Evolutionary conservation across 2,329 filamentous ascomycete species (phyloP).

Genomic region (Mycosphaerella sp.): DNA sequence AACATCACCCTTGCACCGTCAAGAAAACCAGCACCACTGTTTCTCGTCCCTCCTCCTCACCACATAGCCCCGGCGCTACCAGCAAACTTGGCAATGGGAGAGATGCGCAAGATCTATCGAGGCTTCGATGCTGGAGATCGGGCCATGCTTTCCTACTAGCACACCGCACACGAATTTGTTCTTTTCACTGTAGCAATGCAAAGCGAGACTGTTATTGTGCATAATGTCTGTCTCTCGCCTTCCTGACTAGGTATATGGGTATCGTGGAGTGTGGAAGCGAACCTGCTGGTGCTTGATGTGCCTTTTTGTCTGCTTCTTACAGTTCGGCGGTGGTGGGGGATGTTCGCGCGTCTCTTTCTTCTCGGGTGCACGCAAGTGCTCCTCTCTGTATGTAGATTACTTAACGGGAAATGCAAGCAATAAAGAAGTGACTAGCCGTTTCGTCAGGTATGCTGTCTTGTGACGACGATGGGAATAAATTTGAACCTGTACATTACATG

Average conservation of each 20-base stretch:
- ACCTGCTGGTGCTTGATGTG: not conserved
- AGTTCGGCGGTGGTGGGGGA: not conserved
- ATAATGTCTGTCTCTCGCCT: not conserved
- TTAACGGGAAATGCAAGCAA: slow-evolving; percentile 5
- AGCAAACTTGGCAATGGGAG: not conserved
- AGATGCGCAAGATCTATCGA: slow-evolving; percentile 1
- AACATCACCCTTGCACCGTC: not conserved
- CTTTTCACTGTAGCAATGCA: not conserved
- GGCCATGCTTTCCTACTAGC: slow-evolving; percentile 1
- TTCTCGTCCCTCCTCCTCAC: not conserved
- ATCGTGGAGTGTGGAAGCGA: not conserved
- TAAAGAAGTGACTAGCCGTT: not conserved
- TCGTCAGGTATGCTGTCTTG: not conserved
- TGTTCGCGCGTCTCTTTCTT: slow-evolving; percentile 2
- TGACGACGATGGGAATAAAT: not conserved
- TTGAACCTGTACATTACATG: too few relatives aligned
- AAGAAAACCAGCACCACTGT: not conserved
- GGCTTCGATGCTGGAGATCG: not conserved
- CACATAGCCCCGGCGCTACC: not conserved
- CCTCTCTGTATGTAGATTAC: slow-evolving; percentile 10
- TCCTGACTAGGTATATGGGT: not conserved
- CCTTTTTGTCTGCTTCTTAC: slow-evolving; percentile 2
- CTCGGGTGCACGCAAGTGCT: slow-evolving; percentile 6
- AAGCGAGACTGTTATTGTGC: not conserved
- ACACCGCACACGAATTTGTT: not conserved